Percentiles rank a stretch among this genome's conserved stretches.
Conservation (phyloP, 2,329 filamentous ascomycete genomes). For the Claviceps capensis region DNA sequence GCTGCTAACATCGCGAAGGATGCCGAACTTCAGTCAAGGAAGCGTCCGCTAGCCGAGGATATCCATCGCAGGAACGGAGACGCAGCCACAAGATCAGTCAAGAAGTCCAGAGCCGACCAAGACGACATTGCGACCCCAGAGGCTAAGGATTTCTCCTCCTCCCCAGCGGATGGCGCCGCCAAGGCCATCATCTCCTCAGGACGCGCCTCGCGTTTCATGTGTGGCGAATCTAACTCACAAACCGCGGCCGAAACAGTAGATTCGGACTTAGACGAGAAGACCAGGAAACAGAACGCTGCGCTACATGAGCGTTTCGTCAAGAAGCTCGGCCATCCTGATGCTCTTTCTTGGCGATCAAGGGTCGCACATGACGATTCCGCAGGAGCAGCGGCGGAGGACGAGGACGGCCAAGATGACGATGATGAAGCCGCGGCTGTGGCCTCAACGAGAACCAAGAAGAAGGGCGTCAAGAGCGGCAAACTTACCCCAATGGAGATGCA, state of each 20-base stretch:
- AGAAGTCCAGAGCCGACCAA: constrained; percentile 27
- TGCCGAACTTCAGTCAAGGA: constrained; percentile 23
- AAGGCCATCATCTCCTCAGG: constrained; percentile 10
- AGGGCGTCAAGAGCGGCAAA: constrained; percentile 56
- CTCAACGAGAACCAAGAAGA: constrained; percentile 45
- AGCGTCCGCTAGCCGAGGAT: constrained; percentile 38
- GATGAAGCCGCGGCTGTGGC: constrained; percentile 31
- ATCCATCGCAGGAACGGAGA: constrained; percentile 29
- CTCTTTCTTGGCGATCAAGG: constrained; percentile 53
- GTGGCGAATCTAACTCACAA: constrained; percentile 30
- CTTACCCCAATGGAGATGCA: constrained; percentile 92
- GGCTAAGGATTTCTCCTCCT: constrained; percentile 21
- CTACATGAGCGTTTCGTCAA: constrained; percentile 78
- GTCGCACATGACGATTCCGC: constrained; percentile 38
- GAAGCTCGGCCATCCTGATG: constrained; percentile 79
- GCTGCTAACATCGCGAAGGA: constrained; percentile 14
- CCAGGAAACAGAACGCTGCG: constrained; percentile 46
- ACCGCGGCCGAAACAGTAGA: constrained; percentile 22
- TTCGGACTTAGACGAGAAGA: constrained; percentile 36
- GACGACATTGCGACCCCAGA: constrained; percentile 18
- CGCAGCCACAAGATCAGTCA: constrained; percentile 23
- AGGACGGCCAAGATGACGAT: constrained; percentile 36
- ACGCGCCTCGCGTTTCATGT: constrained; percentile 39
- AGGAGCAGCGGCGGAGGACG: constrained; percentile 44
- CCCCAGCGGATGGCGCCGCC: constrained; percentile 3